These are phyloP conservation scores for Kodamaea arcana DNA, from an alignment of 1,139 yeast species.

Conservation along the genomic window DNA sequence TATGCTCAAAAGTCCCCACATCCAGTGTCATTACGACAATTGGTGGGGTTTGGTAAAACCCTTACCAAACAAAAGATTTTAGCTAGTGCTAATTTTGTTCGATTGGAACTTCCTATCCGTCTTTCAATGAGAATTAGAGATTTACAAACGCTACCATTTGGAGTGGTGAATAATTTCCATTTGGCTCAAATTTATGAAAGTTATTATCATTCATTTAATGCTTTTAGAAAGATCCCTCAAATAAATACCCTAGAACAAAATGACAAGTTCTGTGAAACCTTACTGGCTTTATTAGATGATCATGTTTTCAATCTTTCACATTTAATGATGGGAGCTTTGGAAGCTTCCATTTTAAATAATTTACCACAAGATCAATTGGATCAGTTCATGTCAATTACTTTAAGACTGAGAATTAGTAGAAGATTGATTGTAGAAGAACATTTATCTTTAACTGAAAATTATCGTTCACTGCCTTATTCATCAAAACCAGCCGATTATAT, in stretches of 20 bases:
- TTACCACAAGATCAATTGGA: constrained; percentile 66
- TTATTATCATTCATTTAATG: constrained; percentile 82
- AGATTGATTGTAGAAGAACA: constrained; percentile 91
- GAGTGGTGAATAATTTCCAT: constrained; percentile 80
- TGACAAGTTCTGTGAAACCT: constrained; percentile 60
- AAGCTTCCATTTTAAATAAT: constrained; percentile 62
- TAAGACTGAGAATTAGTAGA: constrained; percentile 83
- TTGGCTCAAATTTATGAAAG: constrained; percentile 84
- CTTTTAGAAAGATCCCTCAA: constrained; percentile 67
- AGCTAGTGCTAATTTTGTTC: constrained; percentile 80
- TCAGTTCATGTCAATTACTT: constrained; percentile 65
- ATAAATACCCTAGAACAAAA: constrained; percentile 71
- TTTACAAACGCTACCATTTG: constrained; percentile 78
- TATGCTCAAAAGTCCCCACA: constrained; percentile 69
- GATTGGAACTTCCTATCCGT: constrained; percentile 79
- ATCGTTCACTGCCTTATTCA: constrained; percentile 39
- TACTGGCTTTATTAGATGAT: constrained; percentile 64
- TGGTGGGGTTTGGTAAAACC: constrained; percentile 84
- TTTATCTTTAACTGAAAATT: constrained; percentile 67
- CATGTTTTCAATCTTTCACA: constrained; percentile 82
- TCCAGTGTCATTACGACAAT: constrained; percentile 81
- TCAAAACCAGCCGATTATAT: constrained; percentile 63
- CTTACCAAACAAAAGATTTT: constrained; percentile 76
- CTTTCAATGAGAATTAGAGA: constrained; percentile 77
- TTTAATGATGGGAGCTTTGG: constrained; percentile 88